Base-by-base conservation (phyloP, 2,329 filamentous ascomycete species). In the Bipolaris gigantea region DNA sequence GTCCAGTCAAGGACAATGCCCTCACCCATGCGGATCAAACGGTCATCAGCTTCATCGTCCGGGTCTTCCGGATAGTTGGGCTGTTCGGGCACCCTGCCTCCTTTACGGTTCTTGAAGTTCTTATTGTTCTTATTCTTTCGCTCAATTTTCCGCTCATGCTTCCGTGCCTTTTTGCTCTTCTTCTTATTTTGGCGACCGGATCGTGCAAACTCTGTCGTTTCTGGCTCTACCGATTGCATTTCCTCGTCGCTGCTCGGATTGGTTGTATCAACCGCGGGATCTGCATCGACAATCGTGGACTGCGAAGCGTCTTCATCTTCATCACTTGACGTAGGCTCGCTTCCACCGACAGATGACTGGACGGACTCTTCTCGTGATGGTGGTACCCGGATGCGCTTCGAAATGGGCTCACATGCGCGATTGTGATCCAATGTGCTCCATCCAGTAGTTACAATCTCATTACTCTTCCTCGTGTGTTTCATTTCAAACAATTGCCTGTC, bases 1-100 rank as follows among this genome's bases (percentile, higher is more conserved):
- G 80, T 84, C 92, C 93, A 99, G 64, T 97, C 92, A 10, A 97
- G 83, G 5, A 97, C 80, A 43, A 99, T 85, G 21, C 85, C 90
- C 73, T 99, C 94, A 46, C 89, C 88, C 23, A 93, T 83, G 33
- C 89, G 85, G 61, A 97, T 83, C 36, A 96, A 77, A 0, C 88
- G 85, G 3, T 84, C 84, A 15, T 83, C 80, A 23, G 77, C 76
- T 9, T 76, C 75, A 16, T 69, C 54, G 41, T 77, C 71, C 16
- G 65, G 63, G 21, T 75, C 68, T 0, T 68, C 65, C 0, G 65
- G 66, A 32, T 65, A 64, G 5, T 63, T 64, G 11, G 66, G 64
- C 42, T 71, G 69, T 5, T 71, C 66, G 11, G 61, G 50, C 4
- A 66, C 59, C 42, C 66, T 54, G 9, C 51, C 69, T 30, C 60